Evolutionary conservation across 441 rosid genomes (phyloP).

Genomic region (Flueggea neowawraea): DNA sequence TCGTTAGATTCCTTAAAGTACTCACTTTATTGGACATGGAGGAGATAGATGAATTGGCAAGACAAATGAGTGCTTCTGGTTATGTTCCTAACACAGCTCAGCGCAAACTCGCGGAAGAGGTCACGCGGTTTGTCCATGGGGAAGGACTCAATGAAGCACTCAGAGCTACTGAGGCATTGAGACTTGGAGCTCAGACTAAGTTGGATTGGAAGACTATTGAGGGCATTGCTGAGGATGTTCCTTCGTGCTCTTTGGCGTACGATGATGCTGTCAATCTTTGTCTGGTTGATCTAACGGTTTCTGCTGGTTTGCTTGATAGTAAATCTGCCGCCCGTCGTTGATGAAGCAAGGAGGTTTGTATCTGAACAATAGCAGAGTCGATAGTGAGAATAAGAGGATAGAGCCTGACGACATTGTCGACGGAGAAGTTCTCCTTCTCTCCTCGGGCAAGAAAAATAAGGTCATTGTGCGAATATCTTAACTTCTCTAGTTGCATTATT

Average conservation of each 20-base stretch:
- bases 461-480: conserved; percentile 74
- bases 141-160: conserved; percentile 86
- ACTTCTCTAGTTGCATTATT: conserved; percentile 16
- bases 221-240: conserved; percentile 86
- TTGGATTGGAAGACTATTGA: conserved; percentile 91
- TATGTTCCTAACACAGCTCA: conserved; percentile 77
- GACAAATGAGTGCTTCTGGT: conserved; percentile 63
- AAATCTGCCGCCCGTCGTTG: conserved; percentile 84
- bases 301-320: conserved; percentile 78
- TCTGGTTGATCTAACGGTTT: conserved; percentile 66
- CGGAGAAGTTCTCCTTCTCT: conserved; percentile 83
- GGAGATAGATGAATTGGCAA: conserved; percentile 61
- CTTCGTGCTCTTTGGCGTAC: conserved; percentile 66
- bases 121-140: conserved; percentile 89
- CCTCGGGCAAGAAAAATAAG: conserved; percentile 96
- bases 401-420: conserved; percentile 76
- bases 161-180: conserved; percentile 86
- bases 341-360: conserved; percentile 94
- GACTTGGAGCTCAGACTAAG: conserved; percentile 89
- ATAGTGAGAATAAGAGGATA: conserved; percentile 66
- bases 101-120: conserved; percentile 89
- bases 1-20: conserved; percentile 70
- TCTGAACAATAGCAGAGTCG: conserved; percentile 87
- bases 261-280: conserved; percentile 54
- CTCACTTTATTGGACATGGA: conserved; percentile 73